phyloP scores from a whole-genome alignment of 1,139 yeast species.

The Saccharomyces hybrid region DNA sequence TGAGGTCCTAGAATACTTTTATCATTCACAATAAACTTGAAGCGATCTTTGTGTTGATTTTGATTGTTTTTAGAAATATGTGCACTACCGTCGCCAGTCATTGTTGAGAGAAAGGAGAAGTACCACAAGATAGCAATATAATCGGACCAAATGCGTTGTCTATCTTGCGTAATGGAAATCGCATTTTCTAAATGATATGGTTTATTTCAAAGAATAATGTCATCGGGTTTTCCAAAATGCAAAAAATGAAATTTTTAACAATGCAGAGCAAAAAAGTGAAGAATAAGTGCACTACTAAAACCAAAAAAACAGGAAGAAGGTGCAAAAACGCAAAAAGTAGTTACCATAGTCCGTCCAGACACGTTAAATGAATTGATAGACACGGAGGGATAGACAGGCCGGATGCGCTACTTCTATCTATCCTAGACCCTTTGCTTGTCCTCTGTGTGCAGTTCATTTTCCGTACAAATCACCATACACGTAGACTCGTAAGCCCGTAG shows the following conservation, averaged over 20 bases:
- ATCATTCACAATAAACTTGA: constrained; percentile 29
- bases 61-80: not conserved
- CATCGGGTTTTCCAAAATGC: not conserved
- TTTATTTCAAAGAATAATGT: not conserved
- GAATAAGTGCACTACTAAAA: not conserved
- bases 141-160: not conserved
- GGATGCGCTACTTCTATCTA: not conserved
- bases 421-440: not conserved
- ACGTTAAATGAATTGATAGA: not conserved
- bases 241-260: not conserved
- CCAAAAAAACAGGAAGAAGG: not conserved
- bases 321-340: not conserved
- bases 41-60: constrained; percentile 9
- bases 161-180: not conserved
- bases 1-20: constrained; percentile 50
- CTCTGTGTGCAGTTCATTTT: not conserved
- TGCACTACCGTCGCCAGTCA: not conserved
- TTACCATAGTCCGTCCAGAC: not conserved
- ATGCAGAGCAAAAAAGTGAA: not conserved
- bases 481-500: not conserved
- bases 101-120: not conserved
- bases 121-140: not conserved
- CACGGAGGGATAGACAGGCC: not conserved
- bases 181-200: not conserved
- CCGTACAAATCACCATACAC: not conserved